Evolutionary conservation across 495 filamentous ascomycete species (phyloP), one percentile per base, ranked within the genome.

Genomic region (Daldinia loculata): DNA sequence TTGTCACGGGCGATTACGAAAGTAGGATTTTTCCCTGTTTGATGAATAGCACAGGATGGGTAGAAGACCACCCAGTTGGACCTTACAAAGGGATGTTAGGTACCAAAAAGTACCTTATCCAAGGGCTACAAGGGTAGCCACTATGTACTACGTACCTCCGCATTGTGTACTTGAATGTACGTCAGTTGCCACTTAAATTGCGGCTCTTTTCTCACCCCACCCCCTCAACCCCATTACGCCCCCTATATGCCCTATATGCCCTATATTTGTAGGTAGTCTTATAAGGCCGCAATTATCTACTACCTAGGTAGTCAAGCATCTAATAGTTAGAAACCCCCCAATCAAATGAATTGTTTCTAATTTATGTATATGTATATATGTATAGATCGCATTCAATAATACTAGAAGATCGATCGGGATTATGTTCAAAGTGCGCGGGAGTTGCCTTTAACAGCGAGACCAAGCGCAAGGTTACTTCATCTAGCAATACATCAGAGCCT

Each of bases 1-100:
- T 53, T 30, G 27, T 30, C 24, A 30, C 24, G 26, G 14, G 50
- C 27, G 50, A 53, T 53, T 53, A 53, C 50, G 26, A 53, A 48
- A 29, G 26, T 53, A 53, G 26, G 50, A 53, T 30, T 53, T 53
- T 53, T 53, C 50, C 50, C 27, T 53, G 50, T 53, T 53, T 53
- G 50, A 53, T 53, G 50, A 30, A 48, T 53, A 53, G 26, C 50
- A 52, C 9, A 52, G 15, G 9, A 6, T 11, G 9, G 7, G 29
- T 3, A 34, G 32, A 14, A 36, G 32, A 34, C 32, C 32, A 9
- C 3, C 11, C 26, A 12, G 50, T 53, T 30, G 50, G 50, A 30
- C 50, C 15, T 53, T 24, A 29, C 24, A 27, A 53, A 53, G 50
- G 50, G 50, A 53, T 53, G 50, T 15, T 53, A 29, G 50, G 50